Evolutionary conservation across 2,329 filamentous ascomycete species (phyloP).

Genomic region (Colletotrichum abscissum): DNA sequence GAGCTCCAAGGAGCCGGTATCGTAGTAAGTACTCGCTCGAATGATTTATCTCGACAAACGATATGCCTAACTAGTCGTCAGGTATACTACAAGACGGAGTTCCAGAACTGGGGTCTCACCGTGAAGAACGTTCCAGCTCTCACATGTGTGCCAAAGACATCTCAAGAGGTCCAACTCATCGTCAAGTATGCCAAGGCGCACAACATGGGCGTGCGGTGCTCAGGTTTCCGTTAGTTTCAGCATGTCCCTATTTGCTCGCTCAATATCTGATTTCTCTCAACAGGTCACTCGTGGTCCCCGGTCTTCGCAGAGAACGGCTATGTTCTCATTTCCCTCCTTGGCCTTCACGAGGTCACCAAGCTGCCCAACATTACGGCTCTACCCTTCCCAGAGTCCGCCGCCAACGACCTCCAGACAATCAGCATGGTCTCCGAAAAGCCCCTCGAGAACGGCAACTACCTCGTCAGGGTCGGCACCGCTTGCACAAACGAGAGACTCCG

Average conservation of each 20-base stretch:
- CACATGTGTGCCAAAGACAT: background rate
- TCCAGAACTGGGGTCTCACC: background rate
- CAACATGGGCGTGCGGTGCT: background rate
- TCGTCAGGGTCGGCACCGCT: background rate
- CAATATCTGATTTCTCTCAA: background rate
- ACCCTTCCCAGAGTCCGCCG: constrained; percentile 40
- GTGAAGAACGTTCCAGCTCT: background rate
- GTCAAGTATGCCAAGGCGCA: background rate
- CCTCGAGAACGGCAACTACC: constrained; percentile 42
- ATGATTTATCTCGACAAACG: background rate
- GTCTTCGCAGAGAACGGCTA: background rate
- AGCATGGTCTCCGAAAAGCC: constrained; percentile 44
- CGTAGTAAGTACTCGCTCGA: background rate
- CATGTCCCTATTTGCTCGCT: background rate
- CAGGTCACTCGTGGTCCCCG: background rate
- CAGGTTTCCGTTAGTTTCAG: background rate
- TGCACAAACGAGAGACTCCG: background rate
- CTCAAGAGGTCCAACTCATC: background rate
- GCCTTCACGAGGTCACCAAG: background rate
- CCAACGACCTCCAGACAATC: constrained; percentile 53
- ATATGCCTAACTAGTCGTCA: background rate
- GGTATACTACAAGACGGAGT: background rate
- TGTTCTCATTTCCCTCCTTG: background rate
- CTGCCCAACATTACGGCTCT: constrained; percentile 29
- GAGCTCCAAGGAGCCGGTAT: background rate